Percentiles rank a stretch among this genome's conserved stretches.
Evolutionary conservation across 179 eudicot species (phyloP).

Genomic region (Corrigiola litoralis): DNA sequence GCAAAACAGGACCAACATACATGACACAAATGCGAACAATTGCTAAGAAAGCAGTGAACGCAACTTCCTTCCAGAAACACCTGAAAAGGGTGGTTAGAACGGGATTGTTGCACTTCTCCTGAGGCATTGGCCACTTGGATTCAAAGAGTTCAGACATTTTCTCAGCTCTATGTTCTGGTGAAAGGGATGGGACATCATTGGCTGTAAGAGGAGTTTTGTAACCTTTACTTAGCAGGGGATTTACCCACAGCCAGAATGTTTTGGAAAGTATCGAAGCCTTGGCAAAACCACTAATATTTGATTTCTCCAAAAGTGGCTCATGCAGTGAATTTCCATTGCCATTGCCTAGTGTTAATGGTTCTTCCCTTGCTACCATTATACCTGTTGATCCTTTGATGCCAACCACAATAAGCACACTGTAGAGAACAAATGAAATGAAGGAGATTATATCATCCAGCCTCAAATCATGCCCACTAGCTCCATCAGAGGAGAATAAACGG

Average conservation of each 20-base stretch:
- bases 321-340: conserved; percentile 26
- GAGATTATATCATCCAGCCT: conserved; percentile 45
- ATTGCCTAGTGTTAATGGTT: conserved; percentile 17
- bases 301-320: conserved; percentile 46
- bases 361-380: conserved; percentile 21
- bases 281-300: conserved; percentile 55
- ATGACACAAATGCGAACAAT: conserved; percentile 66
- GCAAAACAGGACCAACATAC: conserved; percentile 79
- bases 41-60: conserved; percentile 75
- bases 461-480: conserved; percentile 20
- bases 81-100: conserved; percentile 64
- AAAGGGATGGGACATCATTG: conserved; percentile 71
- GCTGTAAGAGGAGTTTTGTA: conserved; percentile 53
- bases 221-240: conserved; percentile 76
- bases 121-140: conserved; percentile 68
- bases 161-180: conserved; percentile 76
- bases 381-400: conserved; percentile 63
- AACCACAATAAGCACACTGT: conserved; percentile 39
- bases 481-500: conserved; percentile 31
- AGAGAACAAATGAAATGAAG: conserved; percentile 34
- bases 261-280: conserved; percentile 64
- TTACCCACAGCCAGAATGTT: conserved; percentile 83
- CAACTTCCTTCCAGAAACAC: conserved; percentile 75
- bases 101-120: conserved; percentile 65
- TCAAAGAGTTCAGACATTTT: conserved; percentile 66